Evolutionary conservation across 441 rosid genomes (phyloP).

Genomic region (Eutrema salsugineum): DNA sequence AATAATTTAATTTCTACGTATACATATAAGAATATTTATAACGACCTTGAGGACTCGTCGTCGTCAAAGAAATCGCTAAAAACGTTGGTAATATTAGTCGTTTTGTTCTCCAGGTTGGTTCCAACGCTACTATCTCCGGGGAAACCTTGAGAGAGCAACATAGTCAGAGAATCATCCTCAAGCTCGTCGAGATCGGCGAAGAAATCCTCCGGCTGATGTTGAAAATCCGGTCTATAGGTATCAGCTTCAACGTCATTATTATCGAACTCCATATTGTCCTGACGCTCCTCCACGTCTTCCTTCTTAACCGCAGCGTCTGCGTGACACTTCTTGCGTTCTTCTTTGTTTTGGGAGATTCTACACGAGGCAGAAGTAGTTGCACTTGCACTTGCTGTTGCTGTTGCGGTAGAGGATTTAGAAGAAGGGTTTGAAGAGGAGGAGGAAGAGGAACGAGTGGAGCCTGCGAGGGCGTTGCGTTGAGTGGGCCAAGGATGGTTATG

Average conservation of each 20-base stretch:
- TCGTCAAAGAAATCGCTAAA: constrained; percentile 43
- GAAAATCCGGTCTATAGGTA: constrained; percentile 44
- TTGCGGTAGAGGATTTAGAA: constrained; percentile 33
- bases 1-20: not conserved
- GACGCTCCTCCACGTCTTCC: constrained; percentile 12
- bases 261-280: not conserved
- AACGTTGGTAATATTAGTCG: constrained; percentile 42
- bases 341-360: constrained; percentile 10
- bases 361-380: not conserved
- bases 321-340: constrained; percentile 5
- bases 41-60: constrained; percentile 28
- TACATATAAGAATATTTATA: constrained; percentile 5
- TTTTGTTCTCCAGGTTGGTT: constrained; percentile 24
- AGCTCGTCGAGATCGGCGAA: constrained; percentile 69
- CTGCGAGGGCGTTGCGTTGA: constrained; percentile 86
- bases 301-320: not conserved
- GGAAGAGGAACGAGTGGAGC: constrained; percentile 57
- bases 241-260: not conserved
- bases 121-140: constrained; percentile 1
- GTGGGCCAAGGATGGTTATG: constrained; percentile 99
- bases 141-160: constrained; percentile 49
- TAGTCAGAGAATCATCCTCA: constrained; percentile 52
- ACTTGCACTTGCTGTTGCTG: no score
- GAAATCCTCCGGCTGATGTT: constrained; percentile 50
- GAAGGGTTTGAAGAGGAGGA: constrained; percentile 12